Conservation (phyloP, 108 stramenopile genomes). For the Tribonema minus region DNA sequence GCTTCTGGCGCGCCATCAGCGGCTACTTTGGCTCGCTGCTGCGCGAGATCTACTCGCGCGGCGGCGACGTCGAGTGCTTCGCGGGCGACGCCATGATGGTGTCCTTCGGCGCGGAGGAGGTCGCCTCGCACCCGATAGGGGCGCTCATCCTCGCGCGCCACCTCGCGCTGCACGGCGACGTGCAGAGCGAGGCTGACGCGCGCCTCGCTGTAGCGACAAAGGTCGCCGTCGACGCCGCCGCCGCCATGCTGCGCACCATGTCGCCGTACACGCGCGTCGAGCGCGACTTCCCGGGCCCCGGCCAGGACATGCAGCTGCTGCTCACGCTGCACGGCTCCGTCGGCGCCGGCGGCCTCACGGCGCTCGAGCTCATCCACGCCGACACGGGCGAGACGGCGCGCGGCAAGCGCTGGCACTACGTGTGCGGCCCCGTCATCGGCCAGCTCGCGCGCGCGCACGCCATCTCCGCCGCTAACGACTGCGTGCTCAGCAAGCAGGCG, state of each 20-base stretch:
- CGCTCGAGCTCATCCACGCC: too few relatives aligned
- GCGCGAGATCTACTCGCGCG: slow-evolving; percentile 2
- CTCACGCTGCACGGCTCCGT: slow-evolving; percentile 17
- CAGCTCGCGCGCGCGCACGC: too few relatives aligned
- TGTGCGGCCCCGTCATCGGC: too few relatives aligned
- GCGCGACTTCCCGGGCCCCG: too few relatives aligned
- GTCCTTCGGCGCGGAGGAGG: slow-evolving; percentile 1
- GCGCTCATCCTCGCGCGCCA: neutral
- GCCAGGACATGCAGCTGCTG: neutral
- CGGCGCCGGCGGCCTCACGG: neutral
- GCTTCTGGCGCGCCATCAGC: slow-evolving; percentile 18
- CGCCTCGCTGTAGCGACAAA: slow-evolving; percentile 12
- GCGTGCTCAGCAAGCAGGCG: too few relatives aligned
- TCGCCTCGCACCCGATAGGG: neutral
- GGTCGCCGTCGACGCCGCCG: slow-evolving; percentile 6
- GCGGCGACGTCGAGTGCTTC: slow-evolving; percentile 25
- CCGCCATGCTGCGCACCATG: neutral
- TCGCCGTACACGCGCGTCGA: slow-evolving; percentile 16
- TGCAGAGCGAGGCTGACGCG: neutral
- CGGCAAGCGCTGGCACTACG: too few relatives aligned
- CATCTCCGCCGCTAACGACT: too few relatives aligned
- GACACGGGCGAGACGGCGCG: too few relatives aligned
- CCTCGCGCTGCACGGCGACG: neutral
- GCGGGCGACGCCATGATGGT: slow-evolving; percentile 25
- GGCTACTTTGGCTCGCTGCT: slow-evolving; percentile 10